A percentile compares a stretch with the other conserved stretches of the same genome.
Evolutionary conservation across 331 rosid species (phyloP).

Genomic region (Arachis monticola): DNA sequence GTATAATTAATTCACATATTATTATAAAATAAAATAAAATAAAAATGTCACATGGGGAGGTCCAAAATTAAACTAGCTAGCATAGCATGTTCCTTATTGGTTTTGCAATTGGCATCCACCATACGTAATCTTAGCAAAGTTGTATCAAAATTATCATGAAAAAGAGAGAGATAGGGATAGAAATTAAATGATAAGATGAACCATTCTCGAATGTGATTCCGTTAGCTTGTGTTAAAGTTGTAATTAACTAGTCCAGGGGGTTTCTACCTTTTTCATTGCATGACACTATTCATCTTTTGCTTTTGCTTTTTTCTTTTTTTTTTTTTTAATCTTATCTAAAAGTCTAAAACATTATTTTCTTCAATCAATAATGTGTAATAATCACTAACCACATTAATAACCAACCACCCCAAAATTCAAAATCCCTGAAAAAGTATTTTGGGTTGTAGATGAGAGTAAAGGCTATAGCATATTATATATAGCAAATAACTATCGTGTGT

Average conservation of each 20-base stretch:
- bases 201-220: conserved; percentile 42
- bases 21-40: too few relatives aligned
- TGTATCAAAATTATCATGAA: conserved; percentile 13
- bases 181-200: conserved; percentile 31
- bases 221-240: conserved; percentile 35
- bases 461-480: background rate
- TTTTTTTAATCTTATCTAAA: conserved; percentile 9
- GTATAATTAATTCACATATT: background rate
- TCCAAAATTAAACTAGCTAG: background rate
- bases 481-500: background rate
- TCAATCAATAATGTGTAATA: background rate
- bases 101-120: conserved; percentile 16
- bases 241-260: background rate
- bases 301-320: background rate
- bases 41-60: background rate
- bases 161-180: background rate
- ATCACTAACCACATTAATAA: background rate
- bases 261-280: background rate
- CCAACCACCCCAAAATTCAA: conserved; percentile 2
- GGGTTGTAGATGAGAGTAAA: background rate
- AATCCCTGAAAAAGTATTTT: background rate
- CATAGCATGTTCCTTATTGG: background rate
- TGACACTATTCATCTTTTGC: conserved; percentile 27
- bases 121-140: conserved; percentile 32
- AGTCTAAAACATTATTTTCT: background rate